phyloP scores from a whole-genome alignment of 495 filamentous ascomycete species.

The Xylona heveae region DNA sequence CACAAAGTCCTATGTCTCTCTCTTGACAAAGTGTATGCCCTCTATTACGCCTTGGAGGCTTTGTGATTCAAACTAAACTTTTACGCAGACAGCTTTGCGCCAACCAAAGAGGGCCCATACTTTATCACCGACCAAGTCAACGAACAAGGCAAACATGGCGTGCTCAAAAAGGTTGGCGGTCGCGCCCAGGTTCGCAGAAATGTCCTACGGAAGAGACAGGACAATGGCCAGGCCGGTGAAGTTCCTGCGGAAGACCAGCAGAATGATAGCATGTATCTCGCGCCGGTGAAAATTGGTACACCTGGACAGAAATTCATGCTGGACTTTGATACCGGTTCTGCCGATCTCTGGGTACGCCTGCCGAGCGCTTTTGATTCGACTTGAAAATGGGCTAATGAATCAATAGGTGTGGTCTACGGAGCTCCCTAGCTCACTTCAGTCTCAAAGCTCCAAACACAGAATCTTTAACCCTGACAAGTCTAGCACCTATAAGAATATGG shows the following conservation, averaged over 20 bases:
- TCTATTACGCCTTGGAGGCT: no score
- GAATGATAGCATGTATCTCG: conserved; percentile 52
- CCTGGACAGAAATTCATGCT: conserved; percentile 42
- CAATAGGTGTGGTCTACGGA: conserved; percentile 39
- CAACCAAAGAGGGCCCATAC: conserved; percentile 51
- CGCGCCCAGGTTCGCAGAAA: conserved; percentile 21
- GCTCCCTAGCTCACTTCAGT: conserved; percentile 20
- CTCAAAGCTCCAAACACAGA: conserved; percentile 18
- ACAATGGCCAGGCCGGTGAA: conserved; percentile 22
- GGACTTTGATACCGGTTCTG: conserved; percentile 60
- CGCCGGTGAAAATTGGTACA: conserved; percentile 42
- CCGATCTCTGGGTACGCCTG: conserved; percentile 52
- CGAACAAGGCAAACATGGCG: conserved; percentile 23
- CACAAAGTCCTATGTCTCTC: conserved; percentile 48
- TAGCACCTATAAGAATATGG: conserved; percentile 30
- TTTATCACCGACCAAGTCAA: conserved; percentile 23
- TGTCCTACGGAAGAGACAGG: conserved; percentile 28
- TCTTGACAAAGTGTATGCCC: conserved; percentile 36
- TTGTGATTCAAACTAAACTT: no score
- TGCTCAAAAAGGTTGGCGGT: conserved; percentile 22
- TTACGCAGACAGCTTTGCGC: conserved; percentile 36
- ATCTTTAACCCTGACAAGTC: conserved; percentile 40
- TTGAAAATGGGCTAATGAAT: conserved; percentile 9
- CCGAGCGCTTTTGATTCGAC: background rate
- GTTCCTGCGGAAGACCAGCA: conserved; percentile 53